Conservation (phyloP, 2,329 filamentous ascomycete genomes). For the Didymella segeticola region DNA sequence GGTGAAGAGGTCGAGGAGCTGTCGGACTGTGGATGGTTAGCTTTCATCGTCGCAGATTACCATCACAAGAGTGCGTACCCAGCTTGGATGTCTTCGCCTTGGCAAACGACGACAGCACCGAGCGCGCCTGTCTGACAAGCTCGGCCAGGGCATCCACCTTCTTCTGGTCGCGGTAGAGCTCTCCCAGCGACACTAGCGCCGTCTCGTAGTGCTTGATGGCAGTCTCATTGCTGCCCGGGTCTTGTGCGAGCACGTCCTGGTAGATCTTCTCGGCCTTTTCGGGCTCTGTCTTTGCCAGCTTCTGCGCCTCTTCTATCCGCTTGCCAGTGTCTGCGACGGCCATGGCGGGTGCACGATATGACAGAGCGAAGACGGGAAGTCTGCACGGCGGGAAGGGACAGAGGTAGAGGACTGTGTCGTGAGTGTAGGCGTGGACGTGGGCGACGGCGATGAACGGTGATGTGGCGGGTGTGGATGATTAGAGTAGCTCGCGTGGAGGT, state of each 20-base stretch:
- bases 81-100: conserved; percentile 99
- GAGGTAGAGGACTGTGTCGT: neutral
- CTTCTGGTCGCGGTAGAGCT: conserved; percentile 91
- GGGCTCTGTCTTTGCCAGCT: conserved; percentile 79
- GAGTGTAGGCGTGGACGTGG: conserved; percentile 1
- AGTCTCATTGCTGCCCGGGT: conserved; percentile 82
- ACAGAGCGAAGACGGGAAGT: neutral
- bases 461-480: conserved; percentile 19
- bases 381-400: conserved; percentile 3
- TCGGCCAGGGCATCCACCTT: conserved; percentile 83
- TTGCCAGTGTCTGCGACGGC: conserved; percentile 58
- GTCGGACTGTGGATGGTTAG: conserved; percentile 70
- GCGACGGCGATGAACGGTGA: conserved; percentile 2
- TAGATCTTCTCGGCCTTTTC: conserved; percentile 85
- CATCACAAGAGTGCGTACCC: conserved; percentile 61
- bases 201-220: conserved; percentile 91
- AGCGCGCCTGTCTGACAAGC: conserved; percentile 87
- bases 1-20: conserved; percentile 93
- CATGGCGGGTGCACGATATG: conserved; percentile 27
- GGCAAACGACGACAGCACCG: conserved; percentile 92
- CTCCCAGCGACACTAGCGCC: conserved; percentile 85
- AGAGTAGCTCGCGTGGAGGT: conserved; percentile 19
- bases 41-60: neutral
- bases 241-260: conserved; percentile 86
- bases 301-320: conserved; percentile 87